A percentile compares a stretch with the other conserved stretches of the same genome.
Conservation (phyloP, 192 early-diverging fungal species). For the Coemansia sp. region DNA sequence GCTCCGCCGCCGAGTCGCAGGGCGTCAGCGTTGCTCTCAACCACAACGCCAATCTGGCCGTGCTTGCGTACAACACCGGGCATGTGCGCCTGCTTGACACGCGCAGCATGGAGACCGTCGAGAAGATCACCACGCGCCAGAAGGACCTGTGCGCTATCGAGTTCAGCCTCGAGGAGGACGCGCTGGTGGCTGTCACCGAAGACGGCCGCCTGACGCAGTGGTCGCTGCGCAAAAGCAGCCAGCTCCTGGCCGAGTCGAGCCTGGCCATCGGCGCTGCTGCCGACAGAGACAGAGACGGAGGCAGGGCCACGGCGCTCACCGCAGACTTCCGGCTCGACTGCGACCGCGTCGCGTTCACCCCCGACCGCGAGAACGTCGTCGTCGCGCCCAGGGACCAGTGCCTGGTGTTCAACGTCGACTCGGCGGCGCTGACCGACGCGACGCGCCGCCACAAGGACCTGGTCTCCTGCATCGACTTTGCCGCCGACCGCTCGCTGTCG, state of each 20-base stretch:
- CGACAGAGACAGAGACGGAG: background rate
- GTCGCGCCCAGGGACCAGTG: conserved; percentile 42
- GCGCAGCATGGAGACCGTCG: conserved; percentile 38
- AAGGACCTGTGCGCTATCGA: conserved; percentile 26
- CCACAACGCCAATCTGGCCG: conserved; percentile 46
- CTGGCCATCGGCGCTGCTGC: conserved; percentile 15
- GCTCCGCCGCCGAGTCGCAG: conserved; percentile 17
- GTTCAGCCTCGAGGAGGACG: conserved; percentile 43
- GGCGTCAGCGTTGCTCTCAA: conserved; percentile 45
- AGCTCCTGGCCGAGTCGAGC: conserved; percentile 40
- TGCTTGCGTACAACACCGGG: conserved; percentile 36
- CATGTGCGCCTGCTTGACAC: conserved; percentile 31
- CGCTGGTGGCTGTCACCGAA: conserved; percentile 38
- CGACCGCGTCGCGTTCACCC: conserved; percentile 43
- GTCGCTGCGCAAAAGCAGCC: conserved; percentile 35
- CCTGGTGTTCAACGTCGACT: conserved; percentile 49
- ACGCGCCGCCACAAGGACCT: conserved; percentile 50
- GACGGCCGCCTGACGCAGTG: conserved; percentile 46
- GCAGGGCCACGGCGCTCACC: background rate
- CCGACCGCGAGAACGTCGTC: conserved; percentile 37
- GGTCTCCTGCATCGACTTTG: conserved; percentile 41
- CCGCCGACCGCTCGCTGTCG: conserved; percentile 38
- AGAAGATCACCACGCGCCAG: conserved; percentile 29
- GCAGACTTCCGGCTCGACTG: conserved; percentile 34
- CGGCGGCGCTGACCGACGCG: conserved; percentile 38